Percentiles rank a stretch among this genome's conserved stretches.
Evolutionary conservation across 805 yeast genomes (phyloP).

Genomic region (Ogataea allantospora): DNA sequence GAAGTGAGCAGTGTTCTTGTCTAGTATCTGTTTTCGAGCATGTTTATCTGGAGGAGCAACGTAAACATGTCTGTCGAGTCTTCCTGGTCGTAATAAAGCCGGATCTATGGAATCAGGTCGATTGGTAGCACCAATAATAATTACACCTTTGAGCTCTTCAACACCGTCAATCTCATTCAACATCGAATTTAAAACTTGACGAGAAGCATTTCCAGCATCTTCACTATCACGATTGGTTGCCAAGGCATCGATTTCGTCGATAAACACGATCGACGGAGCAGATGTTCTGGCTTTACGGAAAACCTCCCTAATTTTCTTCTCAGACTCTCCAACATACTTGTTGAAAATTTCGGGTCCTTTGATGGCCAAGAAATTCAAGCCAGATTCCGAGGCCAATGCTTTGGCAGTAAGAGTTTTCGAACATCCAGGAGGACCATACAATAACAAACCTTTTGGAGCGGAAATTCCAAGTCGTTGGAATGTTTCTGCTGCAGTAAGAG

Average conservation of each 20-base stretch:
- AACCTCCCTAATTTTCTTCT: conserved; percentile 89
- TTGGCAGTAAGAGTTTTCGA: conserved; percentile 94
- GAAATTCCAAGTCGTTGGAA: conserved; percentile 75
- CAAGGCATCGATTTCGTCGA: conserved; percentile 95
- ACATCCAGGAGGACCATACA: conserved; percentile 99
- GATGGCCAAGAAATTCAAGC: conserved; percentile 88
- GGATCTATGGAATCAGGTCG: conserved; percentile 92
- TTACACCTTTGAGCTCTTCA: conserved; percentile 90
- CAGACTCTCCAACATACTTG: conserved; percentile 95
- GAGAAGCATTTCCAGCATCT: conserved; percentile 65
- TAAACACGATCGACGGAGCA: conserved; percentile 90
- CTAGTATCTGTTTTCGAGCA: conserved; percentile 77
- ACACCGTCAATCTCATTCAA: conserved; percentile 97
- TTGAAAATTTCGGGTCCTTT: conserved; percentile 95
- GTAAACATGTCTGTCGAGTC: conserved; percentile 89
- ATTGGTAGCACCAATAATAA: conserved; percentile 94
- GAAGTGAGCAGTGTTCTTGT: conserved; percentile 68
- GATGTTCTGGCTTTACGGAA: conserved; percentile 91
- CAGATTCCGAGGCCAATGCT: conserved; percentile 93
- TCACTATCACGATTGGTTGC: conserved; percentile 70
- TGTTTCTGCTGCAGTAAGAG: conserved; percentile 76
- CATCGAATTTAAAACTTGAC: conserved; percentile 84
- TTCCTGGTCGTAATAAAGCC: conserved; percentile 91
- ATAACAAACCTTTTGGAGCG: conserved; percentile 89
- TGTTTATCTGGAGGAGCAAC: conserved; percentile 87